Evolutionary conservation across 805 yeast genomes (phyloP), one percentile per base, ranked within the genome.

Genomic region (Kodamaea hsintzibuensis): DNA sequence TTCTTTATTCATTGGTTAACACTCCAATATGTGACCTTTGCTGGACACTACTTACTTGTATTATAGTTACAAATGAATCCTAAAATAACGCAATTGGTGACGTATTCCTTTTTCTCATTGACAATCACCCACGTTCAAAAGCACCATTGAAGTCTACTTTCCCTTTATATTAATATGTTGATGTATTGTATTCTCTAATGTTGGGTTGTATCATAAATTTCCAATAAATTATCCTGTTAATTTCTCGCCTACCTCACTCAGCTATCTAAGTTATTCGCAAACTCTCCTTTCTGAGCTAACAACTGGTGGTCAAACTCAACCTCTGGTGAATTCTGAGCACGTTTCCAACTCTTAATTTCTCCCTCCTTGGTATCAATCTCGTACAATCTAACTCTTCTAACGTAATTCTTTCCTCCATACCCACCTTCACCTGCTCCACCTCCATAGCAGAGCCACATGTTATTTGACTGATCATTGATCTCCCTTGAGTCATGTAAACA

Each of bases 361-460:
- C 79, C 77, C 0, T 67, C 64, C 7, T 68, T 62, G 1, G 81
- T 65, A 65, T 91, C 86, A 10, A 92, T 61, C 42, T 88, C 91
- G 65, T 78, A 93, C 0, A 86, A 62, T 48, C 99, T 77, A 45
- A 91, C 63, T 52, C 98, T 79, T 61, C 99, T 82, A n/a, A 86
- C 77, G 33, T 87, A 89, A 1, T 92, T 93, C 1, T 91, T 93
- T 0, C 98, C 98, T 7, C 88, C 98, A 66, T 95, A 95, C 0
- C 97, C 98, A 40, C 98, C 99, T 71, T 90, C 96, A 13, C 98
- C 99, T 4, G 82, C 79, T 0, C 85, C 96, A 22, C 99, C 99
- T 2, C 97, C 99, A 65, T 91, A 91, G 64, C 99, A 95, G 35
- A 95, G 72, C 96, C 96, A 90, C 33, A 87, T 70, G 53, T 72